Evolutionary conservation across 2,329 filamentous ascomycete genomes (phyloP).

Genomic region (Pestalotiopsis sp.): DNA sequence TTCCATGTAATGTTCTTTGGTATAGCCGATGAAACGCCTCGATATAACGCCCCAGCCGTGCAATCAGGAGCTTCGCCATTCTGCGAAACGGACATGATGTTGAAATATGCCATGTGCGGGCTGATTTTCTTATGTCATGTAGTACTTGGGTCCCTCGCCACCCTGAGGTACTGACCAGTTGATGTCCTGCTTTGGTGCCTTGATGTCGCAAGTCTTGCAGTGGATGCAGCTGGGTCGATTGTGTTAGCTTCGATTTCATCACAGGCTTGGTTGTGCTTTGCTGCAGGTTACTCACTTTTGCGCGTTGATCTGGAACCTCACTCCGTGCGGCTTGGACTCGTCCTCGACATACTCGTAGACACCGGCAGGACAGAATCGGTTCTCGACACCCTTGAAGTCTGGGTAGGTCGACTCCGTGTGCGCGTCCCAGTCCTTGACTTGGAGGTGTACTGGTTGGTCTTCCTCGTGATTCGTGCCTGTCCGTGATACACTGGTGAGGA

Average conservation of each 20-base stretch:
- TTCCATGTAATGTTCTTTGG: background rate
- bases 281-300: constrained; percentile 79
- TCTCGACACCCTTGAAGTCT: constrained; percentile 88
- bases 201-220: constrained; percentile 99
- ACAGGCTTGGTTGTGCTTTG: background rate
- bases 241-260: background rate
- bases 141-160: constrained; percentile 76
- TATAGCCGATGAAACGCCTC: background rate
- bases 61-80: background rate
- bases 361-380: constrained; percentile 93
- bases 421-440: constrained; percentile 93
- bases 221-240: constrained; percentile 78
- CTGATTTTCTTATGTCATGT: constrained; percentile 57
- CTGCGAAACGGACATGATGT: constrained; percentile 14
- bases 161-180: constrained; percentile 96
- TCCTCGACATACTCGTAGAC: constrained; percentile 99
- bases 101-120: background rate
- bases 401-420: constrained; percentile 85
- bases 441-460: constrained; percentile 94
- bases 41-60: background rate
- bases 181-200: constrained; percentile 94
- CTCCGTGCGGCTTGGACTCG: constrained; percentile 79
- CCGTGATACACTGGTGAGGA: constrained; percentile 90
- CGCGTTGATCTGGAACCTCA: constrained; percentile 95
- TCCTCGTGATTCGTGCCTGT: constrained; percentile 99